phyloP scores from a whole-genome alignment of 768 basidiomycete genomes.

The Albatrellus ellisii region DNA sequence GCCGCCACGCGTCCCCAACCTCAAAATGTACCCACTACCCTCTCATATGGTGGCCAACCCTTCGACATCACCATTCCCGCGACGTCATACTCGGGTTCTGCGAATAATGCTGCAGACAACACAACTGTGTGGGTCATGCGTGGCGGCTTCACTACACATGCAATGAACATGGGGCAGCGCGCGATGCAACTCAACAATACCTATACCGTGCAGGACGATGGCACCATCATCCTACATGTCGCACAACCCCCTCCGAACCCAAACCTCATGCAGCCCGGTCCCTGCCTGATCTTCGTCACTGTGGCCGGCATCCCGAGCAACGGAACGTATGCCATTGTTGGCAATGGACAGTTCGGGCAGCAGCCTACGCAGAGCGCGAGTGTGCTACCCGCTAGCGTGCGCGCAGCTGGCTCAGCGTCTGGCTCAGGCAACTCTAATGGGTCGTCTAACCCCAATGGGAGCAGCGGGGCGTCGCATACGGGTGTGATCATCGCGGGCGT shows the following conservation, averaged over 20 bases:
- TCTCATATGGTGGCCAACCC: conserved; percentile 71
- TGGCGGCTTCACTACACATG: conserved; percentile 77
- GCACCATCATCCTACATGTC: conserved; percentile 67
- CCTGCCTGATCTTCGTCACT: conserved; percentile 70
- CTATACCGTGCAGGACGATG: conserved; percentile 68
- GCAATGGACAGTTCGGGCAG: conserved; percentile 61
- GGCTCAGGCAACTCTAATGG: conserved; percentile 27
- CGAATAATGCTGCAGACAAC: conserved; percentile 60
- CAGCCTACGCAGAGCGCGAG: conserved; percentile 41
- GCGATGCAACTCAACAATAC: conserved; percentile 74
- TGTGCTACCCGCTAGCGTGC: conserved; percentile 37
- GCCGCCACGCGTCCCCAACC: conserved; percentile 56
- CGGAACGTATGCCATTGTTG: conserved; percentile 65
- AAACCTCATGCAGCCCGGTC: conserved; percentile 82
- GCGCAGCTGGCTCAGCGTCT: conserved; percentile 20
- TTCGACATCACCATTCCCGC: conserved; percentile 68
- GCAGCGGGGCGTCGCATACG: conserved; percentile 23
- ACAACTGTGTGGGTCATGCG: conserved; percentile 70
- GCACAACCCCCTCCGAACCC: conserved; percentile 76
- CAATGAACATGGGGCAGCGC: conserved; percentile 83
- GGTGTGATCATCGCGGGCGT: conserved; percentile 35
- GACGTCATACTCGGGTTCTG: conserved; percentile 49
- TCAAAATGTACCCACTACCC: conserved; percentile 51
- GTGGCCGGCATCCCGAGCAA: conserved; percentile 78
- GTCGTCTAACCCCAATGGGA: conserved; percentile 6